Evolutionary conservation across 768 basidiomycete genomes (phyloP), one percentile per base, ranked within the genome.

Genomic region (Gelatoporia subvermispora): DNA sequence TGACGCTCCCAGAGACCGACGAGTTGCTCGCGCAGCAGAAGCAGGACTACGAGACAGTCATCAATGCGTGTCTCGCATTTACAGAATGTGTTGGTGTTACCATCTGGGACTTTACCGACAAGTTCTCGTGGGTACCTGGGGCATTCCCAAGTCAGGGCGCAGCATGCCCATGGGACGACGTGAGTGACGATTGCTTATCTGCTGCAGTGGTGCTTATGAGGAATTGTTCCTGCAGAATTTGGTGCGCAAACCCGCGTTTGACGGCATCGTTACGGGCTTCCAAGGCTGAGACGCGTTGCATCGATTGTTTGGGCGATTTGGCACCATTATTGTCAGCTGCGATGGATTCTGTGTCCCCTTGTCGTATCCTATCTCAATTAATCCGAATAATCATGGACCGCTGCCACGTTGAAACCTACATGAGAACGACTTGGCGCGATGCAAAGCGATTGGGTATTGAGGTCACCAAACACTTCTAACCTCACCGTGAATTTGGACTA

Each of bases 31-130:
- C 64, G 24, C 79, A 82, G 58, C 81, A 85, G 58, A 68, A 74
- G 59, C 67, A 65, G 50, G 82, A 85, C 59, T 85, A 82, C 55
- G 63, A 73, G 61, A 72, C 69, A 20, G 75, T 83, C 38, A 71
- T 84, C 47, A 50, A 63, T 18, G 76, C 79, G 11, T 85, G 83
- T 59, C 69, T 73, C 51, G 67, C 51, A 31, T 63, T 71, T 44
- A 18, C 56, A 10, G 54, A 59, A 22, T 72, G 71, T 51, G 63
- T 72, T 28, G 68, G 68, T 35, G 52, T 72, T 31, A 70, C 68
- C 16, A 25, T 71, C 41, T 75, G 71, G 73, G 73, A 71, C 51
- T 72, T 65, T 45, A 69, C 70, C 2, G 70, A 72, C 59, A 67
- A 65, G 50, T 64, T 72, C 61, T 64, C 67, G 46, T 74, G 68